phyloP scores from a whole-genome alignment of 2,329 filamentous ascomycete species.

The Aspergillus sp. region DNA sequence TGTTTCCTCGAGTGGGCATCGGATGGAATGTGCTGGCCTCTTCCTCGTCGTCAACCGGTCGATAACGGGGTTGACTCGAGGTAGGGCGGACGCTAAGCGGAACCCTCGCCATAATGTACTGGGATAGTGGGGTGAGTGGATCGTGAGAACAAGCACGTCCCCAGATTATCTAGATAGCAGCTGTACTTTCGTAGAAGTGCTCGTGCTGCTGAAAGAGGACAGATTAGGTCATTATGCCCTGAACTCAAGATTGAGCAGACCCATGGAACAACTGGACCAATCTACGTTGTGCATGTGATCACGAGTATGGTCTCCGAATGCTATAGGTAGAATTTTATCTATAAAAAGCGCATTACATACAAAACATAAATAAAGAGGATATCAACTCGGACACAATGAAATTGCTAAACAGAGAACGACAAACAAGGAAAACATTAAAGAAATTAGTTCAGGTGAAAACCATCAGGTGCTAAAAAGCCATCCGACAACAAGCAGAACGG shows the following conservation, averaged over 20 bases:
- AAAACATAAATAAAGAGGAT: too few relatives aligned
- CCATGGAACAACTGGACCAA: too few relatives aligned
- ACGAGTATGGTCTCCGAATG: neutral
- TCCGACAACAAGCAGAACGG: neutral
- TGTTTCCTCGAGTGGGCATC: neutral
- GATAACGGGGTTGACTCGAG: neutral
- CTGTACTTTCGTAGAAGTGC: too few relatives aligned
- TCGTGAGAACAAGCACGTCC: too few relatives aligned
- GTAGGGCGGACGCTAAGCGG: neutral
- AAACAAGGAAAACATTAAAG: constrained; percentile 1
- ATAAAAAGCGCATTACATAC: too few relatives aligned
- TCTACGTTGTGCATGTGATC: too few relatives aligned
- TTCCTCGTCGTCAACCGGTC: neutral
- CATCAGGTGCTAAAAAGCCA: too few relatives aligned
- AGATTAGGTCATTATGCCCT: too few relatives aligned
- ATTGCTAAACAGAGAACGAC: neutral
- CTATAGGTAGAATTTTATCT: neutral
- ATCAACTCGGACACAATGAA: neutral
- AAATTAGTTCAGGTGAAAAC: neutral
- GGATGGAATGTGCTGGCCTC: neutral
- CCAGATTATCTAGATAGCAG: too few relatives aligned
- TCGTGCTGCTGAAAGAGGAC: too few relatives aligned
- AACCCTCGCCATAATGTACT: neutral
- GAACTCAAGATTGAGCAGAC: too few relatives aligned
- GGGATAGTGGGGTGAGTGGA: neutral